Evolutionary conservation across 139 green algal species (phyloP).

Genomic region (Chlorella vulgaris): DNA sequence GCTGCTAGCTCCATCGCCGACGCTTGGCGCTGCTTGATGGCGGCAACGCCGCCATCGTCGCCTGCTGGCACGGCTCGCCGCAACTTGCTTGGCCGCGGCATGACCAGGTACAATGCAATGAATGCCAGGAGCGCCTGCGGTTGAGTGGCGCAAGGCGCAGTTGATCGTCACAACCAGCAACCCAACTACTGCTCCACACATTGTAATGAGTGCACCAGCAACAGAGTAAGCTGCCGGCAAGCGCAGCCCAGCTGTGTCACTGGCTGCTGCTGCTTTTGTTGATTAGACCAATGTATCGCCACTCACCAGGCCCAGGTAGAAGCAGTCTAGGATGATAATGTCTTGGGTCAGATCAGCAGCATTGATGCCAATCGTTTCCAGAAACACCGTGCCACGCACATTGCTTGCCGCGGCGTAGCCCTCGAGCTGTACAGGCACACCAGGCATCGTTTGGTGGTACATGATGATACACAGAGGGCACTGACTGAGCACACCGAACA

Average conservation of each 20-base stretch:
- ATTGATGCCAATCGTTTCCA: constrained; percentile 53
- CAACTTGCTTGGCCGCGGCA: constrained; percentile 17
- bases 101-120: constrained; percentile 29
- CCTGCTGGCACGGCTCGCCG: background rate
- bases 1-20: background rate
- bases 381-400: constrained; percentile 54
- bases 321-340: constrained; percentile 51
- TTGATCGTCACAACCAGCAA: too few species aligned
- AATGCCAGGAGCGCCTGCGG: constrained; percentile 36
- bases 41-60: background rate
- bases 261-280: background rate
- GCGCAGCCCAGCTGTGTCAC: too few species aligned
- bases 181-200: background rate
- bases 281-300: background rate
- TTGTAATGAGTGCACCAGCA: background rate
- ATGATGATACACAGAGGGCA: too few species aligned
- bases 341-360: constrained; percentile 28
- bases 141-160: background rate
- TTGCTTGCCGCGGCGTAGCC: constrained; percentile 31
- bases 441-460: background rate
- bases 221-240: too few species aligned
- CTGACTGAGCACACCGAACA: too few species aligned
- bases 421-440: constrained; percentile 1
- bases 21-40: background rate
- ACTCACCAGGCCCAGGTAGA: constrained; percentile 35